Evolutionary conservation across 2,329 filamentous ascomycete genomes (phyloP).

Genomic region (Colletotrichum spinosum): DNA sequence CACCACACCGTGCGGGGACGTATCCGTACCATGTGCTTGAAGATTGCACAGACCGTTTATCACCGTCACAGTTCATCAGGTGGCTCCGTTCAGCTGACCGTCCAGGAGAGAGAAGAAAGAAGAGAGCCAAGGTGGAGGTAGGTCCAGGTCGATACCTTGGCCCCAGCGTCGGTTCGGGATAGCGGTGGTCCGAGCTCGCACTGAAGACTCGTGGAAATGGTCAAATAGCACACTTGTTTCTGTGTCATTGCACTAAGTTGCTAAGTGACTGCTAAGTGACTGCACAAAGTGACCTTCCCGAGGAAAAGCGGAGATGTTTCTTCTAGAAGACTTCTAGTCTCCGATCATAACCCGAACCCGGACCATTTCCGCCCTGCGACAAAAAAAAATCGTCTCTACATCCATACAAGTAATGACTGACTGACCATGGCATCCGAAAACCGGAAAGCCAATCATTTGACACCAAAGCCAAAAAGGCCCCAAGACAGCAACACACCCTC

Average conservation of each 20-base stretch:
- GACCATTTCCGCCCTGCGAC: conserved; percentile 13
- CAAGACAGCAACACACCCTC: conserved; percentile 5
- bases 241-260: no score
- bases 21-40: no score
- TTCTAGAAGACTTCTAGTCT: conserved; percentile 36
- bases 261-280: no score
- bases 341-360: conserved; percentile 24
- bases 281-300: no score
- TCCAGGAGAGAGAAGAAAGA: background rate
- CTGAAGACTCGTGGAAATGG: background rate
- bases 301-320: background rate
- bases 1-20: no score
- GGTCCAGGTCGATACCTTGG: background rate
- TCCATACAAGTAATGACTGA: background rate
- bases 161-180: conserved; percentile 30
- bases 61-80: background rate
- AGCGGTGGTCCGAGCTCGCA: conserved; percentile 13
- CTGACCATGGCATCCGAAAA: conserved; percentile 27
- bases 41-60: background rate
- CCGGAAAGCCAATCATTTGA: conserved; percentile 30
- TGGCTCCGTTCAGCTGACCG: conserved; percentile 31
- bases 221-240: no score
- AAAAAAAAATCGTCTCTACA: background rate
- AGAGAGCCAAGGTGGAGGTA: no score
- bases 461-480: conserved; percentile 27